phyloP scores from a whole-genome alignment of 495 filamentous ascomycete genomes.

The Penicillium parvum region DNA sequence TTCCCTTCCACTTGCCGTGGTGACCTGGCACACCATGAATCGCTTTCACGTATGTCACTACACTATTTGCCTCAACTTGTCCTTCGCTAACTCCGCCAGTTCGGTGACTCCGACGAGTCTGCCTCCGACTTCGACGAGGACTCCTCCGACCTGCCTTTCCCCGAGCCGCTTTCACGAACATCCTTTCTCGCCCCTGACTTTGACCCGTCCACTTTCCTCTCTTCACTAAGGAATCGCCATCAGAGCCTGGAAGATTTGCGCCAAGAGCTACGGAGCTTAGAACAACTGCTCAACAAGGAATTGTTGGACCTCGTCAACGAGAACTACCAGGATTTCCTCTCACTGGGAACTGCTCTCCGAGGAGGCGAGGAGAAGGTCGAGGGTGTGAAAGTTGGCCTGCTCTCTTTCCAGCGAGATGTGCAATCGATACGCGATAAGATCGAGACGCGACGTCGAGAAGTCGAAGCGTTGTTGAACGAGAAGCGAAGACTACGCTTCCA shows the following conservation, averaged over 20 bases:
- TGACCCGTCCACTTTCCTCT: conserved; percentile 76
- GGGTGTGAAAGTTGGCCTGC: conserved; percentile 79
- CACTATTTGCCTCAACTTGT: not conserved
- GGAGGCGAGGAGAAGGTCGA: conserved; percentile 91
- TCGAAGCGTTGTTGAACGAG: conserved; percentile 51
- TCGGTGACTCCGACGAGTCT: conserved; percentile 49
- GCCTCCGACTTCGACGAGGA: conserved; percentile 56
- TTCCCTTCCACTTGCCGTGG: conserved; percentile 1
- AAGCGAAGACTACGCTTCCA: conserved; percentile 47
- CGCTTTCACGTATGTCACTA: conserved; percentile 19
- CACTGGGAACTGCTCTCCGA: conserved; percentile 71
- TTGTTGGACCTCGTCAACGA: conserved; percentile 89
- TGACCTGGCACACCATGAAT: conserved; percentile 20
- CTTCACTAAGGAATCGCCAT: conserved; percentile 76
- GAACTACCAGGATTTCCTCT: conserved; percentile 87
- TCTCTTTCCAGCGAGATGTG: conserved; percentile 80
- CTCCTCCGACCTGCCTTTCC: conserved; percentile 72
- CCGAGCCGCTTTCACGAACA: conserved; percentile 68
- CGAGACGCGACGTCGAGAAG: conserved; percentile 47
- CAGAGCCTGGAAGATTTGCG: conserved; percentile 95
- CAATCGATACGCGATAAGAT: conserved; percentile 53
- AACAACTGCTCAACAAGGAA: conserved; percentile 71
- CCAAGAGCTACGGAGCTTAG: conserved; percentile 72
- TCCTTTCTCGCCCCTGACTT: conserved; percentile 79
- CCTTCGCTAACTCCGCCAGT: conserved; percentile 25